phyloP scores from a whole-genome alignment of 805 yeast species.

The Sugiyamaella chiloensis region DNA sequence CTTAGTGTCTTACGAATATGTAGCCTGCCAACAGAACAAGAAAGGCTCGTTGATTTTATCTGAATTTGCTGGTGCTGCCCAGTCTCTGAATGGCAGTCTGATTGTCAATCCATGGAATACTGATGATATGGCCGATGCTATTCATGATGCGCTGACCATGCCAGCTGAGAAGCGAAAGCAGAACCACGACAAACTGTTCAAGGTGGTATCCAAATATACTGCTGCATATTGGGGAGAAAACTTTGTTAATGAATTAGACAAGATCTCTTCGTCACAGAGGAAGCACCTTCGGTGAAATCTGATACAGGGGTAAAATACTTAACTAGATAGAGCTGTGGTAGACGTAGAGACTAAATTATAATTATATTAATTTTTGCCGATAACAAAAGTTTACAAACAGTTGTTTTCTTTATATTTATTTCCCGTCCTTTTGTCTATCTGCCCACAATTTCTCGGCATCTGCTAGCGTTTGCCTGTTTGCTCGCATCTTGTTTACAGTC shows the following conservation, averaged over 20 bases:
- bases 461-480: constrained; percentile 85
- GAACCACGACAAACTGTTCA: constrained; percentile 80
- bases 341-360: not conserved
- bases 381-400: too few relatives aligned
- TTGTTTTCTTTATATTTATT: not conserved
- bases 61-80: constrained; percentile 99
- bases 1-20: constrained; percentile 91
- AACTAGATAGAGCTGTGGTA: not conserved
- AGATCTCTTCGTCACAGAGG: constrained; percentile 9
- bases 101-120: constrained; percentile 98
- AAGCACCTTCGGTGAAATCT: too few relatives aligned
- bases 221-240: constrained; percentile 97
- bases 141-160: constrained; percentile 80
- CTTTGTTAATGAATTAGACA: constrained; percentile 76
- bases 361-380: not conserved
- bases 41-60: constrained; percentile 85
- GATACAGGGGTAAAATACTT: too few relatives aligned
- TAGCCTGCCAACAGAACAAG: constrained; percentile 86
- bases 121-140: constrained; percentile 84
- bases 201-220: constrained; percentile 88
- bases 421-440: constrained; percentile 5
- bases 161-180: constrained; percentile 74
- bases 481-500: constrained; percentile 95
- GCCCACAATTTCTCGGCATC: constrained; percentile 69
- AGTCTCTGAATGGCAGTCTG: constrained; percentile 87